phyloP scores from a whole-genome alignment of 148 eudicot genomes.

The Nyssa sinensis region DNA sequence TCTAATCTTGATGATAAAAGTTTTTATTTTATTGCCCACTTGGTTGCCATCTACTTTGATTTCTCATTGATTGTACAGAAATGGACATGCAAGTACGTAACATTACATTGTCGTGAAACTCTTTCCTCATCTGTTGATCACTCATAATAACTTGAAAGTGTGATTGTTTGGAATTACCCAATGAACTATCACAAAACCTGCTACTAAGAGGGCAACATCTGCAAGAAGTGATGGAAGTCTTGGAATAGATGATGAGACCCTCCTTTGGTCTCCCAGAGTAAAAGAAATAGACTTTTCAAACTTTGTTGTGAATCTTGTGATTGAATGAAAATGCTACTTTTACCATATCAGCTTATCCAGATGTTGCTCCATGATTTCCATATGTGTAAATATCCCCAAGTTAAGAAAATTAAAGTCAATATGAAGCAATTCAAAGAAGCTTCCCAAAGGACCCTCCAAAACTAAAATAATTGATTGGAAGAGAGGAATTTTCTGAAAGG shows the following conservation, averaged over 20 bases:
- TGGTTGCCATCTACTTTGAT: neutral
- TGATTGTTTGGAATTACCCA: neutral
- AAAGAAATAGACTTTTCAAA: neutral
- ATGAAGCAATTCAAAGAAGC: no score
- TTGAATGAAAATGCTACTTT: slow-evolving; percentile 1
- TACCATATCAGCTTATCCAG: no score
- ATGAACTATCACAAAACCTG: neutral
- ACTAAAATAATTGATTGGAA: no score
- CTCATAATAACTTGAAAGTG: neutral
- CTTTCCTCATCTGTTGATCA: neutral
- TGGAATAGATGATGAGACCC: neutral
- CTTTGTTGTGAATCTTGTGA: neutral
- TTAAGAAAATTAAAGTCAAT: no score
- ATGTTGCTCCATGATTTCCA: no score
- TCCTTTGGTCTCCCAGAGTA: neutral
- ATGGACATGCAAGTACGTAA: neutral
- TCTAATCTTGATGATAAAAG: neutral
- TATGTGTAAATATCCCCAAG: no score
- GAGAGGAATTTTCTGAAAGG: no score
- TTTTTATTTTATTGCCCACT: neutral
- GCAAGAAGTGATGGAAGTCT: neutral
- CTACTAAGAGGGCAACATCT: neutral
- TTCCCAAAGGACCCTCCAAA: no score
- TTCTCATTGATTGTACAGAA: neutral
- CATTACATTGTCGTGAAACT: neutral